phyloP scores from a whole-genome alignment of 2,329 filamentous ascomycete genomes.

The Fusarium secorum region DNA sequence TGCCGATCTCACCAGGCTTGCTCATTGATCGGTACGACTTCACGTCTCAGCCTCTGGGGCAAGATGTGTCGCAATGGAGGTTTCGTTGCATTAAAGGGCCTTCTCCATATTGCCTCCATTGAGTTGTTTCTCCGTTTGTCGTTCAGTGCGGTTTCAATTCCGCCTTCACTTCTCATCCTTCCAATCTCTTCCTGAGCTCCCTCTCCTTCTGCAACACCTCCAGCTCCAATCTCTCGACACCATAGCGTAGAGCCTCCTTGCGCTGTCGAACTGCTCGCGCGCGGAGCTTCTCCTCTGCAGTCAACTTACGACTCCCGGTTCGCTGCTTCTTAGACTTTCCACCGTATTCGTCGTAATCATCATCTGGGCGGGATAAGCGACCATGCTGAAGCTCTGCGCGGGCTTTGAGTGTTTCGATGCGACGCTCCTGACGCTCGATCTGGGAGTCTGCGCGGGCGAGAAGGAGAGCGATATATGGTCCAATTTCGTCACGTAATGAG shows the following conservation, averaged over 20 bases:
- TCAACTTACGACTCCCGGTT: conserved; percentile 53
- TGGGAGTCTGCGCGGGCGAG: conserved; percentile 84
- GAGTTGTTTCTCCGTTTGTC: neutral
- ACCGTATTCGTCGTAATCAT: conserved; percentile 20
- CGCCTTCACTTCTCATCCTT: conserved; percentile 40
- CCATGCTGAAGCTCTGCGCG: conserved; percentile 86
- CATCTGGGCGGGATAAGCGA: conserved; percentile 52
- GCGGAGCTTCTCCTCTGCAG: conserved; percentile 59
- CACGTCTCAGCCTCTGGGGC: neutral
- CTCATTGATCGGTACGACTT: conserved; percentile 20
- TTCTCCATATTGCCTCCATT: neutral
- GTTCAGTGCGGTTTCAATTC: neutral
- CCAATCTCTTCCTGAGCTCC: conserved; percentile 62
- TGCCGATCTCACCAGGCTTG: conserved; percentile 27
- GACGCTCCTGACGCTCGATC: conserved; percentile 81
- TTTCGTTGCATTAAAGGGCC: neutral
- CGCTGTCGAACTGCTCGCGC: conserved; percentile 74
- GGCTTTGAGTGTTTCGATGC: conserved; percentile 84
- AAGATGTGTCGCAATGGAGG: neutral
- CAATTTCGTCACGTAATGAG: conserved; percentile 85
- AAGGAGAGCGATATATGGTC: conserved; percentile 82
- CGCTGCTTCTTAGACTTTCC: conserved; percentile 33
- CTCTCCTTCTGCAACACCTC: conserved; percentile 81
- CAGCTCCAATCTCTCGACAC: conserved; percentile 83
- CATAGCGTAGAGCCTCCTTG: conserved; percentile 86